phyloP scores from a whole-genome alignment of 129 eudicot genomes.

The Flaveria brownii region DNA sequence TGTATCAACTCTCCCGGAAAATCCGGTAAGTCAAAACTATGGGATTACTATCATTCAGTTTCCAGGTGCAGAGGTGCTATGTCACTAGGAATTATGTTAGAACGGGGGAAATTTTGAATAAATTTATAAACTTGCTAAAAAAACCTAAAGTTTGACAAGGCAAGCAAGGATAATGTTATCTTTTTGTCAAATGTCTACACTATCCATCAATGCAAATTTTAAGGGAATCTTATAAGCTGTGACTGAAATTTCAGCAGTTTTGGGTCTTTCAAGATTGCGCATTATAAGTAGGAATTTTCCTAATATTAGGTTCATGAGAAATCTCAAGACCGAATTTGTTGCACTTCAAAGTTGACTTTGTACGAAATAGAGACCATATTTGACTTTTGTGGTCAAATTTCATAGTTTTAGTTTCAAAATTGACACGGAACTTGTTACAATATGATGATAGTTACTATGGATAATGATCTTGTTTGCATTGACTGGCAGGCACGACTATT shows the following conservation, averaged over 20 bases:
- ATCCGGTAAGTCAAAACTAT: constrained; percentile 54
- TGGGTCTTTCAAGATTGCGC: not conserved
- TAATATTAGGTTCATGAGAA: not conserved
- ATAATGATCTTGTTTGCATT: constrained; percentile 24
- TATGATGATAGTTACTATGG: constrained; percentile 1
- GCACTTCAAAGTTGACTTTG: not conserved
- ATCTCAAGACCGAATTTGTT: not conserved
- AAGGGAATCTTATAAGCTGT: not conserved
- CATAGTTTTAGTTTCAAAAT: not conserved
- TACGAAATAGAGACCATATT: not conserved
- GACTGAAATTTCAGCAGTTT: not conserved
- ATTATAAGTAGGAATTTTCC: not conserved
- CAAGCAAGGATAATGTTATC: not conserved
- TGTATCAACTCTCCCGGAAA: constrained; percentile 85
- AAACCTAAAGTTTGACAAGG: not conserved
- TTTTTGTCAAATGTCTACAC: constrained; percentile 5
- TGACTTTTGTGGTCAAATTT: not conserved
- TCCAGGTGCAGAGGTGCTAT: not conserved
- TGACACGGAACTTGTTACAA: not conserved
- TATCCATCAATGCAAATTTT: not conserved
- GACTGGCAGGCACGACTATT: constrained; percentile 68
- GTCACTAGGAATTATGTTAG: not conserved
- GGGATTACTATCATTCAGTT: constrained; percentile 3
- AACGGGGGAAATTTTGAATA: not conserved
- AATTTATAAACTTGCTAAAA: not conserved